Evolutionary conservation across 768 basidiomycete species (phyloP).

Genomic region (Favolaschia claudopus): DNA sequence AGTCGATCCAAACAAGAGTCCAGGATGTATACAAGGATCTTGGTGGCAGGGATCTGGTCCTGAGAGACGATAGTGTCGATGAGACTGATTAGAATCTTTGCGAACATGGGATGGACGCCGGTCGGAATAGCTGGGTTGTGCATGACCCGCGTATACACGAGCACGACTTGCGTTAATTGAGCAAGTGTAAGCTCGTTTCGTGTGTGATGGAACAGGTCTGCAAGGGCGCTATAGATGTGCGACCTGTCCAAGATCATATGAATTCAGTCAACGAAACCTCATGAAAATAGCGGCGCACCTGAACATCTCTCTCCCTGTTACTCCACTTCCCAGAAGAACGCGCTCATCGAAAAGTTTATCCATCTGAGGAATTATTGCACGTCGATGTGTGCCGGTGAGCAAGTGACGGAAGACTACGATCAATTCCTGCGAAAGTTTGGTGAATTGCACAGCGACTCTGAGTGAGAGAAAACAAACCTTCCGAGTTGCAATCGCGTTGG

Average conservation of each 20-base stretch:
- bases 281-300: conserved; percentile 53
- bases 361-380: conserved; percentile 80
- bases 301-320: conserved; percentile 86
- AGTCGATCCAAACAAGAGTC: conserved; percentile 87
- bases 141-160: conserved; percentile 86
- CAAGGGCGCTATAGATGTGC: conserved; percentile 85
- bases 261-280: conserved; percentile 2
- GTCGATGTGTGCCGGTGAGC: conserved; percentile 77
- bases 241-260: conserved; percentile 53
- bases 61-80: conserved; percentile 84
- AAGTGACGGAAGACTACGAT: conserved; percentile 94
- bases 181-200: conserved; percentile 79
- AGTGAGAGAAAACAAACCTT: conserved; percentile 59
- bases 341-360: conserved; percentile 92
- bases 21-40: conserved; percentile 77
- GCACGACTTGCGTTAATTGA: conserved; percentile 81
- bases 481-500: conserved; percentile 80
- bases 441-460: conserved; percentile 15
- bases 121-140: conserved; percentile 87
- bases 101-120: conserved; percentile 87
- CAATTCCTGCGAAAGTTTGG: conserved; percentile 67
- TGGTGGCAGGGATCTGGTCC: conserved; percentile 68
- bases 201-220: conserved; percentile 93
- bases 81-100: conserved; percentile 91
- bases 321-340: conserved; percentile 84